phyloP scores from a whole-genome alignment of 2,329 filamentous ascomycete species.

The Capronia americana region DNA sequence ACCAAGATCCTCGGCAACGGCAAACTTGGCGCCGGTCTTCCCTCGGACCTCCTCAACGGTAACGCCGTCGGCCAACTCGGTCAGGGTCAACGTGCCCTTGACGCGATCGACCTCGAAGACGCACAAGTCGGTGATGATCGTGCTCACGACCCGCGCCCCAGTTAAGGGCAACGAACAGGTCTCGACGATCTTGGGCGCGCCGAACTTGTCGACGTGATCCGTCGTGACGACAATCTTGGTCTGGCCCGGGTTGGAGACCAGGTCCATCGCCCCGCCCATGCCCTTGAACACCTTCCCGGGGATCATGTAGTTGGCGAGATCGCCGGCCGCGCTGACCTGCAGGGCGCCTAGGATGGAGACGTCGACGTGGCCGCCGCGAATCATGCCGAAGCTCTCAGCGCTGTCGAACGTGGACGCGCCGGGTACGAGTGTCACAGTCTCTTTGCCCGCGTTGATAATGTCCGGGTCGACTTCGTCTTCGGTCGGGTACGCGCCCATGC shows the following conservation, averaged over 20 bases:
- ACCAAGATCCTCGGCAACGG: conserved; percentile 63
- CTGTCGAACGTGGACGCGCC: conserved; percentile 80
- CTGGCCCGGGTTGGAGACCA: conserved; percentile 72
- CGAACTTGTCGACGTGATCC: conserved; percentile 73
- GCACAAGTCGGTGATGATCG: conserved; percentile 74
- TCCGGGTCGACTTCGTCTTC: conserved; percentile 75
- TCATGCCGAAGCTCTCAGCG: conserved; percentile 85
- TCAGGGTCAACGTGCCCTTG: conserved; percentile 68
- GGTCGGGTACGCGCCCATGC: conserved; percentile 80
- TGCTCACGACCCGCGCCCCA: conserved; percentile 70
- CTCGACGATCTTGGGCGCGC: conserved; percentile 70
- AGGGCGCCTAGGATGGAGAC: conserved; percentile 83
- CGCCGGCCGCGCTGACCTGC: conserved; percentile 78
- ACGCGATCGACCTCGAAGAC: conserved; percentile 78
- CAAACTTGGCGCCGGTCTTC: conserved; percentile 32
- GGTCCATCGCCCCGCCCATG: conserved; percentile 80
- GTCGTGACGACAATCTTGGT: conserved; percentile 76
- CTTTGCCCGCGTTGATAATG: conserved; percentile 85
- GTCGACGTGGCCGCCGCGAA: conserved; percentile 81
- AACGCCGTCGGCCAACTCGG: conserved; percentile 73
- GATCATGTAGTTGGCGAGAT: conserved; percentile 89
- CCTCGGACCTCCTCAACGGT: conserved; percentile 50
- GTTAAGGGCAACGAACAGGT: conserved; percentile 70
- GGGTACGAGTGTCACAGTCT: conserved; percentile 79
- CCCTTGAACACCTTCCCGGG: conserved; percentile 84